These are phyloP conservation scores for Obelidium mucronatum DNA, from an alignment of 192 early-diverging fungal species.

Conservation along the genomic window DNA sequence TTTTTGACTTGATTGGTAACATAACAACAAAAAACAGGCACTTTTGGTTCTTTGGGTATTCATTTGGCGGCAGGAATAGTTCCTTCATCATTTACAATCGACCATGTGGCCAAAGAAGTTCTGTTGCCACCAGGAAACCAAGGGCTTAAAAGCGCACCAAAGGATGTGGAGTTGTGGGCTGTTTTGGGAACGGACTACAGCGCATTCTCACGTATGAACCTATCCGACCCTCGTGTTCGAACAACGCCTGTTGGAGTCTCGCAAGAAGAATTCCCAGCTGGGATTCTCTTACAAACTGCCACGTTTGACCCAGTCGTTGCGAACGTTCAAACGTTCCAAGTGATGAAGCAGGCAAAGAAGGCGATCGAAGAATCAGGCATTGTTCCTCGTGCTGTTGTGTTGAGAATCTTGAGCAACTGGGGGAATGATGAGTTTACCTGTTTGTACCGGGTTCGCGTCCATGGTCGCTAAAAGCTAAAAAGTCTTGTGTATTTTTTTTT, in stretches of 20 bases:
- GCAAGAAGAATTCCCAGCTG: conserved; percentile 2
- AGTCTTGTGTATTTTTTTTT: too few relatives aligned
- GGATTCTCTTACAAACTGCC: conserved; percentile 1
- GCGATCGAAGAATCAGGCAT: conserved; percentile 5
- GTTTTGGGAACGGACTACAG: conserved; percentile 28
- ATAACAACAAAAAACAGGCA: conserved; percentile 38
- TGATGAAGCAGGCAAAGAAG: background rate
- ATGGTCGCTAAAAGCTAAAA: conserved; percentile 24
- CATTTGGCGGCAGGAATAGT: conserved; percentile 34
- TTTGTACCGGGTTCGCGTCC: conserved; percentile 46
- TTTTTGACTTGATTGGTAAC: conserved; percentile 10
- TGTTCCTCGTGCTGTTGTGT: conserved; percentile 24
- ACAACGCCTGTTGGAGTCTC: background rate
- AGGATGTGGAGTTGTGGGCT: conserved; percentile 48
- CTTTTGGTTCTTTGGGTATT: conserved; percentile 40
- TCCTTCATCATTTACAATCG: conserved; percentile 45
- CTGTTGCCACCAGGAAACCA: background rate
- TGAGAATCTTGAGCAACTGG: conserved; percentile 43
- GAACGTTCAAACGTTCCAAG: conserved; percentile 24
- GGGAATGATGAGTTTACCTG: conserved; percentile 50
- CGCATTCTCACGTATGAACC: conserved; percentile 25
- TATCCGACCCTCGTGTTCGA: conserved; percentile 17
- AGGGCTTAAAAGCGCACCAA: conserved; percentile 31
- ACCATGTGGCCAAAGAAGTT: conserved; percentile 22
- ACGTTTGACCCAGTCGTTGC: conserved; percentile 23